A percentile compares a stretch with the other conserved stretches of the same genome.
Evolutionary conservation across 441 rosid species (phyloP).

Genomic region (Geranium incanum): DNA sequence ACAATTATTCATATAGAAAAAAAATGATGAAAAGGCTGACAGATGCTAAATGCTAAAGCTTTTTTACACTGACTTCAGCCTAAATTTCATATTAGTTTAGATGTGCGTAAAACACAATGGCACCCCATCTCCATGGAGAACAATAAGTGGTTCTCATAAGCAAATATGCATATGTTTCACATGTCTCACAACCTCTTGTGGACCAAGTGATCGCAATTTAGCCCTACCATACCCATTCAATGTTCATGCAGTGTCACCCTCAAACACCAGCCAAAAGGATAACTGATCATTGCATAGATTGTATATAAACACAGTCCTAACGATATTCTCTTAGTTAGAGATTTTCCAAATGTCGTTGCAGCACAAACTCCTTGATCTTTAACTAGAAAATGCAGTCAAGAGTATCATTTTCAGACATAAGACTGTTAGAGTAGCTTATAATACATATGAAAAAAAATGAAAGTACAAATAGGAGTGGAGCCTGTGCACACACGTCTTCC

Average conservation of each 20-base stretch:
- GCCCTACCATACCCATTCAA: neutral
- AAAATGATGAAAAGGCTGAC: neutral
- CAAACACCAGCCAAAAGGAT: slow-evolving; percentile 9
- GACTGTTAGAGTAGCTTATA: too few relatives aligned
- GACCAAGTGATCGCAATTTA: neutral
- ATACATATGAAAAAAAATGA: neutral
- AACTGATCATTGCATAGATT: neutral
- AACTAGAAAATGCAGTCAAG: neutral
- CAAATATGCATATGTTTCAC: neutral
- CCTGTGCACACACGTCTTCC: too few relatives aligned
- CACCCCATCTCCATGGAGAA: neutral
- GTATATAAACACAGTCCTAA: neutral
- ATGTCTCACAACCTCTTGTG: neutral
- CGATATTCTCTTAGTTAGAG: neutral
- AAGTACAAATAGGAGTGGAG: too few relatives aligned
- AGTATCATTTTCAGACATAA: neutral
- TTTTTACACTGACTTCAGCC: neutral
- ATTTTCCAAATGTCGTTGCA: neutral
- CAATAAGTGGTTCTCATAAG: neutral
- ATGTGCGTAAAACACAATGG: neutral
- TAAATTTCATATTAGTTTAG: neutral
- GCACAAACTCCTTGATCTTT: neutral
- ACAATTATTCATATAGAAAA: slow-evolving; percentile 1
- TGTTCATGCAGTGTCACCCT: neutral
- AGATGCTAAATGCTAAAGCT: neutral